Percentiles rank a stretch among this genome's conserved stretches.
Evolutionary conservation across 495 filamentous ascomycete species (phyloP).

Genomic region (Aspergillus affinis): DNA sequence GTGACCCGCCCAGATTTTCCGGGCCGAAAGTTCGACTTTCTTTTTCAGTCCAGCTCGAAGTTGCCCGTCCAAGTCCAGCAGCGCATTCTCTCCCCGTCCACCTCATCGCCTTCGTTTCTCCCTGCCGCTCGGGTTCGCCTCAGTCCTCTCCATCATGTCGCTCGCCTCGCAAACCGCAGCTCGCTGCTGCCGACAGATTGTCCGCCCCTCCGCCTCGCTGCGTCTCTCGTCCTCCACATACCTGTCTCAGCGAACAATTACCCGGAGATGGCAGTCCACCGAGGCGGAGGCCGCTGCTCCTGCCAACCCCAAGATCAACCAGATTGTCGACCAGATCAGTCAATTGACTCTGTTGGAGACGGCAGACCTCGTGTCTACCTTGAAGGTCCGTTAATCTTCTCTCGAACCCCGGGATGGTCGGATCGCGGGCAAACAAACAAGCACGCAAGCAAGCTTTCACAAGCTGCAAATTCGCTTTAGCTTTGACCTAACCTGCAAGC

Average conservation of each 20-base stretch:
- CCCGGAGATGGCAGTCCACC: slow-evolving; percentile 49
- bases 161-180: slow-evolving; percentile 43
- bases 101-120: slow-evolving; percentile 7
- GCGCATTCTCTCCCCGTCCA: slow-evolving; percentile 14
- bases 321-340: slow-evolving; percentile 97
- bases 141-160: slow-evolving; percentile 34
- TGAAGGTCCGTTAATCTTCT: slow-evolving; percentile 66
- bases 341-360: slow-evolving; percentile 97
- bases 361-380: slow-evolving; percentile 83
- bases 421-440: not conserved
- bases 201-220: slow-evolving; percentile 46
- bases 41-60: slow-evolving; percentile 26
- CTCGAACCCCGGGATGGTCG: not conserved
- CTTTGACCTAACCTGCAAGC: not conserved
- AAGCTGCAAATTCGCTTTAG: slow-evolving; percentile 1
- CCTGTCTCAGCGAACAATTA: slow-evolving; percentile 40
- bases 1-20: slow-evolving; percentile 44
- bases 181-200: slow-evolving; percentile 48
- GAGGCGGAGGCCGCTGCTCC: slow-evolving; percentile 63
- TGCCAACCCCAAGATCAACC: slow-evolving; percentile 79
- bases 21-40: slow-evolving; percentile 28
- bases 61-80: slow-evolving; percentile 14
- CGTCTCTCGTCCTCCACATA: slow-evolving; percentile 47
- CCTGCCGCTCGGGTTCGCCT: slow-evolving; percentile 1
- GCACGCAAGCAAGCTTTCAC: not conserved